A percentile compares a stretch with the other conserved stretches of the same genome.
Evolutionary conservation across 441 rosid species (phyloP).

Genomic region (Adansonia grandidieri): DNA sequence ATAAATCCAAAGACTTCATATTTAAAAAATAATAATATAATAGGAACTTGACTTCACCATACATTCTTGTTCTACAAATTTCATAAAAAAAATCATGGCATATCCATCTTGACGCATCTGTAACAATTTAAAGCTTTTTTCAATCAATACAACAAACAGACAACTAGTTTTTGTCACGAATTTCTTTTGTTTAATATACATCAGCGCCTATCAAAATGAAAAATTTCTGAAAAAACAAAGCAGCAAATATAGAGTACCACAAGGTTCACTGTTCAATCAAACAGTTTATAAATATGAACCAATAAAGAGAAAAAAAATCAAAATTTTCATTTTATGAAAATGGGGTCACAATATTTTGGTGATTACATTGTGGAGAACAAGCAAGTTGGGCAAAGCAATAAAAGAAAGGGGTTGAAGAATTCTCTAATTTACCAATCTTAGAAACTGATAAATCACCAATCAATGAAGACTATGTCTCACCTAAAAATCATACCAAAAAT

Average conservation of each 20-base stretch:
- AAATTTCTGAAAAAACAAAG: conserved; percentile 3
- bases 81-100: background rate
- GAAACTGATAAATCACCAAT: conserved; percentile 20
- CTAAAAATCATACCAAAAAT: conserved; percentile 15
- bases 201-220: background rate
- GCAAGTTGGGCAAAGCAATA: background rate
- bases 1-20: background rate
- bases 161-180: background rate
- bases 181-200: background rate
- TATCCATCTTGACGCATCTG: background rate
- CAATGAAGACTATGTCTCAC: conserved; percentile 16
- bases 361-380: conserved; percentile 1
- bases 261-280: conserved; percentile 25
- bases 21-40: too few relatives aligned
- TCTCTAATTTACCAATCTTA: background rate
- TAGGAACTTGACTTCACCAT: conserved; percentile 1
- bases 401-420: conserved; percentile 8
- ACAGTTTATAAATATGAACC: conserved; percentile 18
- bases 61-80: conserved; percentile 3
- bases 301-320: background rate
- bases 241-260: background rate
- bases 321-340: background rate
- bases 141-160: background rate
- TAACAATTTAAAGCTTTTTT: background rate
- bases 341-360: background rate